phyloP scores from a whole-genome alignment of 2,329 filamentous ascomycete genomes.

The Drechmeria coniospora region DNA sequence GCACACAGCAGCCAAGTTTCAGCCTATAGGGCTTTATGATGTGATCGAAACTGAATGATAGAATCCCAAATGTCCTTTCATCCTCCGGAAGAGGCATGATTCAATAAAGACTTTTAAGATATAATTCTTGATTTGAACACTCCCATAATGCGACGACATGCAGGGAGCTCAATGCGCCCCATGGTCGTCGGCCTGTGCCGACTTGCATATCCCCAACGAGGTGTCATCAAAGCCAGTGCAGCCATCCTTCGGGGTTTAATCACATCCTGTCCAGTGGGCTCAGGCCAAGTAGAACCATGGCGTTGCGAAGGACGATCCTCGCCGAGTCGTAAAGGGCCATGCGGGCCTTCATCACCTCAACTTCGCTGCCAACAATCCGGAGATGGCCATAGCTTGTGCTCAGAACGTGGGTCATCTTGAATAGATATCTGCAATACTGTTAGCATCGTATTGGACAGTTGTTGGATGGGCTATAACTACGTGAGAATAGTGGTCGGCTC shows the following conservation, averaged over 20 bases:
- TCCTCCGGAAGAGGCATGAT: too few relatives aligned
- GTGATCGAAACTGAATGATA: too few relatives aligned
- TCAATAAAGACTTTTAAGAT: too few relatives aligned
- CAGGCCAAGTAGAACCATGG: constrained; percentile 68
- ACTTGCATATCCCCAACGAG: too few relatives aligned
- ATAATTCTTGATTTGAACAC: too few relatives aligned
- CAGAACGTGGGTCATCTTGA: constrained; percentile 72
- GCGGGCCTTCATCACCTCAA: constrained; percentile 42
- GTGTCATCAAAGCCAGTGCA: background rate
- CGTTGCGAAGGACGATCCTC: constrained; percentile 62
- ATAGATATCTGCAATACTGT: constrained; percentile 37
- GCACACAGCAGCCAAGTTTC: too few relatives aligned
- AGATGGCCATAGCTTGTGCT: constrained; percentile 72
- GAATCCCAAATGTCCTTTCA: too few relatives aligned
- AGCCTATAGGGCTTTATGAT: too few relatives aligned
- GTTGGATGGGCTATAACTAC: background rate
- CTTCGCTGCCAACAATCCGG: constrained; percentile 66
- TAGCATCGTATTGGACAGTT: background rate
- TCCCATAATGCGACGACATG: too few relatives aligned
- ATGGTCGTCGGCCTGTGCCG: too few relatives aligned
- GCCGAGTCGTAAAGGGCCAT: constrained; percentile 53
- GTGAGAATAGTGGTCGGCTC: constrained; percentile 46
- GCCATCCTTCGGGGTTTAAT: background rate
- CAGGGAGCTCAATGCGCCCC: too few relatives aligned
- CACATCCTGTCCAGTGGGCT: constrained; percentile 48